These are phyloP conservation scores for Rhodotorula kratochvilovae DNA, from an alignment of 768 basidiomycete genomes.

Conservation along the genomic window DNA sequence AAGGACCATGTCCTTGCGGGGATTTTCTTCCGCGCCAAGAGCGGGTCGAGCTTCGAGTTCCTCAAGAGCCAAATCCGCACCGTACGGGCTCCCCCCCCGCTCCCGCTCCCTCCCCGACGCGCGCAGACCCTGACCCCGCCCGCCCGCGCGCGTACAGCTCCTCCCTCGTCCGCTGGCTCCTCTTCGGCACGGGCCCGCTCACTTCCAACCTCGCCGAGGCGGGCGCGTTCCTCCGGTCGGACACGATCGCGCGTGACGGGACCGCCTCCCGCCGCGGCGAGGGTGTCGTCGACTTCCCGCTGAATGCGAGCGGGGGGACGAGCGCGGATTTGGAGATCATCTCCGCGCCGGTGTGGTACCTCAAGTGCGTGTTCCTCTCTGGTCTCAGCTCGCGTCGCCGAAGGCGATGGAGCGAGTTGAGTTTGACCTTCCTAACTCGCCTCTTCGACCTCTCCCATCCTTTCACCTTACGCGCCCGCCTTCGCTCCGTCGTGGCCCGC, in stretches of 20 bases:
- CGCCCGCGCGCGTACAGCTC: background rate
- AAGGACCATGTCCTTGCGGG: conserved; percentile 39
- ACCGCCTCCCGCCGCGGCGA: background rate
- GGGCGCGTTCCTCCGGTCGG: conserved; percentile 37
- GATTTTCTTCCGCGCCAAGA: conserved; percentile 12
- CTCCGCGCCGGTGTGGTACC: conserved; percentile 16
- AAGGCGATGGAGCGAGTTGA: too few species aligned
- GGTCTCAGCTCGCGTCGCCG: too few species aligned
- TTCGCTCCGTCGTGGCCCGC: too few species aligned
- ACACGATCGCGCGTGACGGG: conserved; percentile 21
- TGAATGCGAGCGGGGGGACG: conserved; percentile 27
- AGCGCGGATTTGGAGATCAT: conserved; percentile 38
- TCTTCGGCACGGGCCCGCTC: conserved; percentile 25
- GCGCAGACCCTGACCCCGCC: background rate
- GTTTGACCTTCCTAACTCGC: too few species aligned
- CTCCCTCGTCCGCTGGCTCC: conserved; percentile 25
- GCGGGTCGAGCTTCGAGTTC: conserved; percentile 16
- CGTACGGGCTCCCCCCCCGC: conserved; percentile 3
- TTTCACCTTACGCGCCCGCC: too few species aligned
- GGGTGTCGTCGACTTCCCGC: background rate
- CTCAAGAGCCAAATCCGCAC: conserved; percentile 26
- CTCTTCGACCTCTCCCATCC: background rate
- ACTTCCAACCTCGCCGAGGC: conserved; percentile 29
- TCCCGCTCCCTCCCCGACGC: background rate
- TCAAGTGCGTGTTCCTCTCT: background rate